Evolutionary conservation across 129 eudicot genomes (phyloP).

Genomic region (Saussurea involucrata): DNA sequence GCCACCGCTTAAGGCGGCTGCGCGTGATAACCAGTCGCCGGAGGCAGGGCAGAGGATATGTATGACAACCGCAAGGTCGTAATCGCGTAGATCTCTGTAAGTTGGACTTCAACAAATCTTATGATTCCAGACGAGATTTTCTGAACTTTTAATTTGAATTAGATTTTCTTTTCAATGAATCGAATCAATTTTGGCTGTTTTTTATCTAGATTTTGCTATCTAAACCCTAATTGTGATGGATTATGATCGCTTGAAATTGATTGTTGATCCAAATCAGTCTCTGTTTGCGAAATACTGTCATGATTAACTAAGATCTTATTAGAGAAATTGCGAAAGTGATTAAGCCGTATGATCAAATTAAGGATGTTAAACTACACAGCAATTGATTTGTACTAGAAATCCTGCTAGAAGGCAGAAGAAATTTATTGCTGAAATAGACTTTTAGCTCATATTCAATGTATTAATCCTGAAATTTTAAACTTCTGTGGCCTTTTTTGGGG

Average conservation of each 20-base stretch:
- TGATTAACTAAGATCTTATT: not conserved
- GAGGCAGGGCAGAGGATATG: not conserved
- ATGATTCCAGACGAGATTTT: not conserved
- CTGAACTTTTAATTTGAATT: not conserved
- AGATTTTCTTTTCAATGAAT: no score
- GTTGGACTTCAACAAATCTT: not conserved
- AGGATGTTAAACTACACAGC: not conserved
- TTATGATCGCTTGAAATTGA: not conserved
- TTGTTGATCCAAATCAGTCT: not conserved
- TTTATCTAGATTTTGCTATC: not conserved
- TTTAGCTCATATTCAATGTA: not conserved
- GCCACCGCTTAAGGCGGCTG: constrained; percentile 3
- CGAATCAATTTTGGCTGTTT: not conserved
- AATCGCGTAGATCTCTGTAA: not conserved
- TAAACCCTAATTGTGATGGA: not conserved
- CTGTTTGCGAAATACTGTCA: not conserved
- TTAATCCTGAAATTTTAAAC: not conserved
- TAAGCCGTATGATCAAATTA: not conserved
- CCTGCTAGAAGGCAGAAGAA: not conserved
- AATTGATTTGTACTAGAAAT: not conserved
- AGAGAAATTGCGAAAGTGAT: not conserved
- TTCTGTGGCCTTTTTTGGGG: constrained; percentile 1
- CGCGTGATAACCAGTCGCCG: constrained; percentile 17
- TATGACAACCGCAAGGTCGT: not conserved
- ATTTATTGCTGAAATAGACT: not conserved